A percentile compares a stretch with the other conserved stretches of the same genome.
Conservation (phyloP, 805 yeast species). For the Candida xyloterini region DNA sequence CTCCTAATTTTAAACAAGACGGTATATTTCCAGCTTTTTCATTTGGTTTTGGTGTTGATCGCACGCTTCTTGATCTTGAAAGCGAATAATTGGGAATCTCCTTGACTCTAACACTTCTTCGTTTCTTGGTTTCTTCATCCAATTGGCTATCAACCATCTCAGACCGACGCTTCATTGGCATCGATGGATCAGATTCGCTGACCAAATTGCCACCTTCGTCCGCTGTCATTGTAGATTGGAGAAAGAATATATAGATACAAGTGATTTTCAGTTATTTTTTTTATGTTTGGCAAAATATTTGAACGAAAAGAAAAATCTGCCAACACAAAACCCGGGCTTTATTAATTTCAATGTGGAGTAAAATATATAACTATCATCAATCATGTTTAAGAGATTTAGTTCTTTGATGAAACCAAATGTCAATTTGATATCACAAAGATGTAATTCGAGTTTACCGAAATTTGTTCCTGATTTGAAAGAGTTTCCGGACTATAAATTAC, state of each 20-base stretch:
- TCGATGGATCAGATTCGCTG: not conserved
- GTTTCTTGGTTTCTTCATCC: slow-evolving; percentile 1
- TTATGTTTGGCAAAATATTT: slow-evolving; percentile 6
- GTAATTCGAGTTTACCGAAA: slow-evolving; percentile 23
- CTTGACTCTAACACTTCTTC: slow-evolving; percentile 6
- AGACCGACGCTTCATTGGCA: slow-evolving; percentile 5
- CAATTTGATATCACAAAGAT: slow-evolving; percentile 3
- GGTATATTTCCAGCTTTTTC: not conserved
- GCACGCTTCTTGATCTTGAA: slow-evolving; percentile 2
- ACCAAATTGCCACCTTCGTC: not conserved
- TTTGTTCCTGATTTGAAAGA: slow-evolving; percentile 31
- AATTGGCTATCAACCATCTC: slow-evolving; percentile 6
- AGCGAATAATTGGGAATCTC: slow-evolving; percentile 6
- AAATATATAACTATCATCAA: not conserved
- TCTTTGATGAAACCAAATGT: not conserved
- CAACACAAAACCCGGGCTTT: not conserved
- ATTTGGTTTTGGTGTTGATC: not conserved
- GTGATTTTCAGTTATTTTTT: not conserved
- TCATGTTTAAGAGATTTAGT: slow-evolving; percentile 1
- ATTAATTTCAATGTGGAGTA: slow-evolving; percentile 5
- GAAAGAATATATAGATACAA: not conserved
- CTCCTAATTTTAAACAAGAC: slow-evolving; percentile 7
- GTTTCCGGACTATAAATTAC: slow-evolving; percentile 53
- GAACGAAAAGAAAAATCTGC: slow-evolving; percentile 6
- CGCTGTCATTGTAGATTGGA: slow-evolving; percentile 3